phyloP scores from a whole-genome alignment of 1,284 basidiomycete genomes.

The Trametes hirsuta region DNA sequence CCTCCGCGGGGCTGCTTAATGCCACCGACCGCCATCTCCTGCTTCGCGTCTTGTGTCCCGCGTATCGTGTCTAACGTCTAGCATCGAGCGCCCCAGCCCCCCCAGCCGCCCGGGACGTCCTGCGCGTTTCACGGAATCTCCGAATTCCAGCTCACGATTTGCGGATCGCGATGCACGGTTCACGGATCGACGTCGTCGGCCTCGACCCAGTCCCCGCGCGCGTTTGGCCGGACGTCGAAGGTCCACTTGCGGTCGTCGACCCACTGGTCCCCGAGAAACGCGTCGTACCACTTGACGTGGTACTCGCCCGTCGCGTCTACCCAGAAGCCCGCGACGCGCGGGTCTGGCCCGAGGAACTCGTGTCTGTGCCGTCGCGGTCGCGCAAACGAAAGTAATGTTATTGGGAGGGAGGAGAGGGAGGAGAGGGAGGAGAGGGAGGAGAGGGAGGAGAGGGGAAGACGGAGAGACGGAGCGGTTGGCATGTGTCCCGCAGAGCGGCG shows the following conservation, averaged over 20 bases:
- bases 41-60: no score
- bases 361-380: constrained; percentile 34
- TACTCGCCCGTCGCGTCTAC: constrained; percentile 42
- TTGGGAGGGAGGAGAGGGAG: background rate
- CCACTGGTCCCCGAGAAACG: constrained; percentile 48
- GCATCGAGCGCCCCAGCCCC: background rate
- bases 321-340: constrained; percentile 45
- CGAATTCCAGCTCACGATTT: no score
- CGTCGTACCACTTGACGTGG: constrained; percentile 48
- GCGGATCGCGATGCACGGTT: no score
- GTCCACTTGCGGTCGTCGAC: constrained; percentile 46
- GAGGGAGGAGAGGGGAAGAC: background rate
- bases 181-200: constrained; percentile 14
- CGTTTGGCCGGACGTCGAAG: constrained; percentile 38
- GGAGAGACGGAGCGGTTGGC: constrained; percentile 1
- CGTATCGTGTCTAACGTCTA: background rate
- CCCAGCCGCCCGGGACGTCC: no score
- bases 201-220: constrained; percentile 36
- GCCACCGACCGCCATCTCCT: no score
- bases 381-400: background rate
- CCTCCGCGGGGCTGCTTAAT: no score
- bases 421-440: background rate
- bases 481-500: background rate
- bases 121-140: background rate
- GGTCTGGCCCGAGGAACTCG: constrained; percentile 47